phyloP scores from a whole-genome alignment of 106 monocot genomes.

The Acorus gramineus region DNA sequence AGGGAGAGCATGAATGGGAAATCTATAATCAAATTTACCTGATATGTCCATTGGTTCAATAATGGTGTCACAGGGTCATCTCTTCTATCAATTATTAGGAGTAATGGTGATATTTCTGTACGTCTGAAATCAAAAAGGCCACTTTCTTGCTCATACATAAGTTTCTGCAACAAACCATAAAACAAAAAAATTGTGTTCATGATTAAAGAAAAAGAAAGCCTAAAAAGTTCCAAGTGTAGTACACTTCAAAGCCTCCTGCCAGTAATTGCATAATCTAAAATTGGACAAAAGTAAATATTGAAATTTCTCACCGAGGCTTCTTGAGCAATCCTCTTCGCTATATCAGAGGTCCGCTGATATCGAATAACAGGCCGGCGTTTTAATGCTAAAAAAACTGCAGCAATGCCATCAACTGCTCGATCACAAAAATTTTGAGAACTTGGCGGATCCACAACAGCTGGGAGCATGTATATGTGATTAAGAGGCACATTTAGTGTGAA shows the following conservation, averaged over 20 bases:
- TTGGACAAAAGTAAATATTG: background rate
- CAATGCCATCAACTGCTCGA: constrained; percentile 86
- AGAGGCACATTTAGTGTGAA: constrained; percentile 74
- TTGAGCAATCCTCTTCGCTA: constrained; percentile 90
- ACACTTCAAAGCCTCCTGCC: too few relatives aligned
- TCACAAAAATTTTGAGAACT: constrained; percentile 86
- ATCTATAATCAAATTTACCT: constrained; percentile 25
- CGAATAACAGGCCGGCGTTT: constrained; percentile 97
- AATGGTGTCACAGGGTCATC: constrained; percentile 99
- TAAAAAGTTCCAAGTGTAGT: background rate
- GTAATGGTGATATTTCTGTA: constrained; percentile 83
- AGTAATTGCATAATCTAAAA: background rate
- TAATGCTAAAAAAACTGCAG: constrained; percentile 80
- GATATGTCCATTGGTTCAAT: constrained; percentile 98
- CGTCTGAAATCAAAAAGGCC: constrained; percentile 99
- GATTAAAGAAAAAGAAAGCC: background rate
- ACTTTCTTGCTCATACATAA: constrained; percentile 99
- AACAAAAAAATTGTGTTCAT: background rate
- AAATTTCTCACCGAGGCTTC: constrained; percentile 74
- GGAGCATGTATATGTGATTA: constrained; percentile 96
- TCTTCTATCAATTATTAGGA: constrained; percentile 86
- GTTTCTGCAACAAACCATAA: constrained; percentile 46
- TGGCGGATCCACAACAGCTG: constrained; percentile 78
- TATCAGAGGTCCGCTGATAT: constrained; percentile 91
- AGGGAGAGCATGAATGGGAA: background rate